Evolutionary conservation across 2,329 filamentous ascomycete species (phyloP).

Genomic region (Aureobasidium lini): DNA sequence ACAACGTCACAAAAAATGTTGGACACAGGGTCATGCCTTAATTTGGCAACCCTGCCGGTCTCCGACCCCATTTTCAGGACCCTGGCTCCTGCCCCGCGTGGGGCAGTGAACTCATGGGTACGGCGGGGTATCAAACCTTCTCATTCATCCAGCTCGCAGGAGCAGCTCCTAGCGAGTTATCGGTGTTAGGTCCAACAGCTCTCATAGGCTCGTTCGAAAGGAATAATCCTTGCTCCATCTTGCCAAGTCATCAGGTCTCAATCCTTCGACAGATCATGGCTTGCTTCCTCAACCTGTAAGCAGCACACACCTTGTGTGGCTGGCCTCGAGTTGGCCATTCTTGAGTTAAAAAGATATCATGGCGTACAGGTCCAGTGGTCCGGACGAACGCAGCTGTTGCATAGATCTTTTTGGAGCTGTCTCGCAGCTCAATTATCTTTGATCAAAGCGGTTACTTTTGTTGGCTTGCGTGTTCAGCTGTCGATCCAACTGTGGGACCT

Average conservation of each 20-base stretch:
- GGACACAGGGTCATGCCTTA: neutral
- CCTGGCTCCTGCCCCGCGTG: neutral
- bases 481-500: too few species aligned
- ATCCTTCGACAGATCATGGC: neutral
- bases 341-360: neutral
- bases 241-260: slow-evolving; percentile 4
- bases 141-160: neutral
- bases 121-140: slow-evolving; percentile 6
- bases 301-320: neutral
- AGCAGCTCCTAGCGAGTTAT: neutral
- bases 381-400: neutral
- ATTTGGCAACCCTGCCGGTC: neutral
- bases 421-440: neutral
- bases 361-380: neutral
- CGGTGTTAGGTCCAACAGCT: neutral
- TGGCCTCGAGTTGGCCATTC: neutral
- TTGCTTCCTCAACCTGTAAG: neutral
- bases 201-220: slow-evolving; percentile 15
- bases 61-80: neutral
- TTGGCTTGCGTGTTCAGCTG: neutral
- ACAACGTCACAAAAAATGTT: neutral
- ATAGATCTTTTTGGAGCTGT: neutral
- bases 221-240: neutral
- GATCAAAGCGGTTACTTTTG: neutral
- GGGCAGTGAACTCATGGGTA: slow-evolving; percentile 2